A percentile compares a stretch with the other conserved stretches of the same genome.
Evolutionary conservation across 176 grass and related monocot species (phyloP).

Genomic region (Panicum miliaceum): DNA sequence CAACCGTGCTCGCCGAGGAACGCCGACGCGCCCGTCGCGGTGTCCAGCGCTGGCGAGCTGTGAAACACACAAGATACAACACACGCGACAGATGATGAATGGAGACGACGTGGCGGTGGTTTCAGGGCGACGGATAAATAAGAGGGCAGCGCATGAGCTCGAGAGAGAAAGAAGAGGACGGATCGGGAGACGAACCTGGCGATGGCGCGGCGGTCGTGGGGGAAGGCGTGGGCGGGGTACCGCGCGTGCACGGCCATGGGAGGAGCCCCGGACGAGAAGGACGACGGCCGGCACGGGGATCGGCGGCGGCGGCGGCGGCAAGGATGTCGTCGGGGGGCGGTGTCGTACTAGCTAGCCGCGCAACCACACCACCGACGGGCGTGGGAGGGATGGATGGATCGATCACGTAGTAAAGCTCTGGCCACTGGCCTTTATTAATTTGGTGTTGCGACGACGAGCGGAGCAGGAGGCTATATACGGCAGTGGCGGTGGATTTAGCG

Average conservation of each 20-base stretch:
- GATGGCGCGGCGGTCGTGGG: constrained; percentile 45
- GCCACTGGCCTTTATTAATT: too few species aligned
- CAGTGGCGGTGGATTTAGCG: neutral
- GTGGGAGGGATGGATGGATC: neutral
- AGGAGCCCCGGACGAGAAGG: neutral
- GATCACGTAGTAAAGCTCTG: neutral
- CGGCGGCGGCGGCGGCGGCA: neutral
- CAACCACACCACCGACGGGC: neutral
- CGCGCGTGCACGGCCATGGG: constrained; percentile 61
- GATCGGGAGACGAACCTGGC: constrained; percentile 5
- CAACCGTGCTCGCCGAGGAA: constrained; percentile 17
- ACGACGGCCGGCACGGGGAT: neutral
- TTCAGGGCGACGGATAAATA: constrained; percentile 1
- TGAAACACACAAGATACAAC: neutral
- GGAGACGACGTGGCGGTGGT: neutral
- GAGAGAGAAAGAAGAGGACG: too few species aligned
- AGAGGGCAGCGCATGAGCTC: too few species aligned
- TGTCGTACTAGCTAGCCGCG: neutral
- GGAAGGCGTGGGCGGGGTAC: constrained; percentile 35
- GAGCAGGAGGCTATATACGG: constrained; percentile 14
- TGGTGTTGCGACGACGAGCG: neutral
- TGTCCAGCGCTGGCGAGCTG: neutral
- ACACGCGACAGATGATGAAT: neutral
- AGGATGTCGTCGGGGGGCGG: neutral
- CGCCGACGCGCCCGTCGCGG: constrained; percentile 1